Evolutionary conservation across 805 yeast genomes (phyloP).

Genomic region (Wickerhamomyces pijperi): DNA sequence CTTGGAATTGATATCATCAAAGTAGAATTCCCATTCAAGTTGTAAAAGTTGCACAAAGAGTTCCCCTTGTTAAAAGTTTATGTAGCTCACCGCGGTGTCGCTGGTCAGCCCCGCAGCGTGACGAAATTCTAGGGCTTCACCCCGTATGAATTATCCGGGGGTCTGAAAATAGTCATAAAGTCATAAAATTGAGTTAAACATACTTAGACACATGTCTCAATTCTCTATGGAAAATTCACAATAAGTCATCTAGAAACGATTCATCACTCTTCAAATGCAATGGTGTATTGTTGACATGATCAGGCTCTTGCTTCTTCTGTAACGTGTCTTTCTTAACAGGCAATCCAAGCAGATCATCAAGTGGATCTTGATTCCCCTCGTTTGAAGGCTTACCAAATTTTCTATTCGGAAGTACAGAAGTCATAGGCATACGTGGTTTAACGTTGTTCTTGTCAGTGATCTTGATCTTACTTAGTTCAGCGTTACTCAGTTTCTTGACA

Average conservation of each 20-base stretch:
- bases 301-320: not conserved
- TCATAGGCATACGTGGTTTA: not conserved
- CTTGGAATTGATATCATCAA: too few species aligned
- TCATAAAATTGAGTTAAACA: too few species aligned
- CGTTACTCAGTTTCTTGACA: constrained; percentile 2
- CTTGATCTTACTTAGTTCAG: constrained; percentile 8
- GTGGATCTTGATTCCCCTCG: not conserved
- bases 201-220: too few species aligned
- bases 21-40: too few species aligned
- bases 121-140: too few species aligned
- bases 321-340: not conserved
- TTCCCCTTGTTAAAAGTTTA: too few species aligned
- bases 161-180: too few species aligned
- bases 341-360: not conserved
- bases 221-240: not conserved
- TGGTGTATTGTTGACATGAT: constrained; percentile 10
- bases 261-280: constrained; percentile 10
- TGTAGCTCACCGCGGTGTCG: too few species aligned
- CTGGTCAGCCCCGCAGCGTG: too few species aligned
- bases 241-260: constrained; percentile 14
- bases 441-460: constrained; percentile 1
- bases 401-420: not conserved
- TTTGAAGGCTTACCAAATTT: not conserved
- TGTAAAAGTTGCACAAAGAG: too few species aligned
- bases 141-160: too few species aligned